Evolutionary conservation across 768 basidiomycete species (phyloP), one percentile per base, ranked within the genome.

Genomic region (Austroboletus festivus): DNA sequence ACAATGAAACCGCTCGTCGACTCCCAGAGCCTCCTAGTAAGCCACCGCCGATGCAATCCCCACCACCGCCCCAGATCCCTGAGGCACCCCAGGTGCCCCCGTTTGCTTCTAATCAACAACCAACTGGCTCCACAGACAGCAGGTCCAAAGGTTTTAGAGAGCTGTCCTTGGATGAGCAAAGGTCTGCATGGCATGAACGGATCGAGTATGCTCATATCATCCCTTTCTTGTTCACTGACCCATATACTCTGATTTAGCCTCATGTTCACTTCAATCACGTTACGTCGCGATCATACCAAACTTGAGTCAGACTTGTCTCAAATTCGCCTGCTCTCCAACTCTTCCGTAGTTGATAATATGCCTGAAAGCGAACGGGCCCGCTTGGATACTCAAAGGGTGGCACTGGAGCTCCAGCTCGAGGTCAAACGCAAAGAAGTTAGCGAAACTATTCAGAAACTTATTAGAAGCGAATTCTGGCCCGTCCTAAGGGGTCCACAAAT

Each of bases 401-500:
- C 39, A 4, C 51, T 65, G 21, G 66, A 68, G 31, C 40, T 48
- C 6, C 53, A 56, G n/a, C 49, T 54, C 33, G 61, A 61, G 5
- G 50, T 18, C 21, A 73, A 71, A 47, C 67, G 68, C 51, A 60
- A 57, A 31, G 65, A 69, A 23, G 50, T 75, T 26, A 68, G 64
- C 28, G 57, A 55, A 3, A 33, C 46, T 12, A 44, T 72, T 16
- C 59, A 55, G 26, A 63, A 56, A 19, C 64, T 76, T 13, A 44
- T 70, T 5, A 66, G 65, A 21, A 57, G 61, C 39, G 62, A 63
- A 16, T 75, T 72, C 49, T 76, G 75, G 74, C 75, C 74, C 5
- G 40, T 66, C 26, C n/a, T 71, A 3, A 60, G 57, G 19, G 42
- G 48, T 6, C 52, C 64, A n/a, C 58, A 61, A 16, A 41, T 62